Base-by-base conservation (phyloP, 768 basidiomycete genomes). In the Favolaschia claudopus region DNA sequence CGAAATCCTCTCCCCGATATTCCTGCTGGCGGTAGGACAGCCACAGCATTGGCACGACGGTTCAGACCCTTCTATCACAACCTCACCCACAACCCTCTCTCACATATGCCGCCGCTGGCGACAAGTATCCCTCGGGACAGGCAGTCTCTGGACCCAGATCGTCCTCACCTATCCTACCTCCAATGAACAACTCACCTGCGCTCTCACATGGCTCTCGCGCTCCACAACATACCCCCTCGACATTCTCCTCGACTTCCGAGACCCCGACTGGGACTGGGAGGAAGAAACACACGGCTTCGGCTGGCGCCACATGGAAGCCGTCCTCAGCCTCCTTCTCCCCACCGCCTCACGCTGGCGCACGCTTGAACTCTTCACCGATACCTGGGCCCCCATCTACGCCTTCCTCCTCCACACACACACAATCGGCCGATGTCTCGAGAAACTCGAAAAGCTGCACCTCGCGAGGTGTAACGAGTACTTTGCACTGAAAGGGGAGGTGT, bases 381-480 rank as follows among this genome's bases (percentile, higher is more conserved):
- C 84, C 5, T 88, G 86, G 85, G 74, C 76, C 2, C 86, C 86
- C 12, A 80, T 87, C 13, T 82, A 79, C 63, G 73, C 77, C 9
- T 85, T 87, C 63, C 77, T 87, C 10, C 74, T 71, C 33, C 74
- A 70, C 51, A 78, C 81, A 5, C 69, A 67, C 12, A 50, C 68
- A 9, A 68, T 77, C 25, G 67, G 69, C 6, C 64, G 72, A 1
- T 70, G 74, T 0, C 79, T 80, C 1, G 9, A 22, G 2, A 61
- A 70, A 19, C 70, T 87, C 6, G 71, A 78, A 52, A 66, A 66
- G 3, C 65, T 87, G 28, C 74, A 74, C 4, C 75, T 87, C 1
- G 79, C 80, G 17, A 77, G 86, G 22, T 88, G 86, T 67, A 88
- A 87, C 65, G 83, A 81, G 5, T 88, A 82, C 70, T 80, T 85